Evolutionary conservation across 257 asterid species (phyloP).

Genomic region (Salvia hispanica): DNA sequence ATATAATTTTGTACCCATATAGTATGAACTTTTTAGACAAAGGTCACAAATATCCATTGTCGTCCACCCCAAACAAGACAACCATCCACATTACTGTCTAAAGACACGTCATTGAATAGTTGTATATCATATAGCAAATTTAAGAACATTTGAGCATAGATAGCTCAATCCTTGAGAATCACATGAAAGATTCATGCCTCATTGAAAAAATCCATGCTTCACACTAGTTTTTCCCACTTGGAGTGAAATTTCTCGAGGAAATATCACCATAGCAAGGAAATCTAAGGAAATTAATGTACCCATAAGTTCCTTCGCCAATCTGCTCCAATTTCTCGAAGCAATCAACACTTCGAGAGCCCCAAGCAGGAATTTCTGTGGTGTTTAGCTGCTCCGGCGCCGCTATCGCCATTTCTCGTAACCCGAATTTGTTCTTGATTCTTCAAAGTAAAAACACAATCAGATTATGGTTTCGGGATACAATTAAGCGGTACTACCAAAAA

Average conservation of each 20-base stretch:
- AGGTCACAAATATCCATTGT: background rate
- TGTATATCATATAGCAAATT: background rate
- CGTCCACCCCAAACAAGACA: slow-evolving; percentile 3
- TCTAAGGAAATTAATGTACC: slow-evolving; percentile 41
- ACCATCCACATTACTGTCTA: background rate
- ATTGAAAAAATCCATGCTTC: slow-evolving; percentile 8
- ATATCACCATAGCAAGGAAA: slow-evolving; percentile 3
- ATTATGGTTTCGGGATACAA: background rate
- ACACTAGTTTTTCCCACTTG: background rate
- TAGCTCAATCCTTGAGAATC: slow-evolving; percentile 5
- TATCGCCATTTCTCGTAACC: slow-evolving; percentile 51
- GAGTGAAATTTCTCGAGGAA: background rate
- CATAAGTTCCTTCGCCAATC: slow-evolving; percentile 96
- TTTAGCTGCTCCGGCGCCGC: slow-evolving; percentile 82
- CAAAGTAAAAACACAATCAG: slow-evolving; percentile 11
- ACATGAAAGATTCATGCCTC: slow-evolving; percentile 1
- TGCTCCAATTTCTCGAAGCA: slow-evolving; percentile 94
- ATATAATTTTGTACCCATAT: background rate
- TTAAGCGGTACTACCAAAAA: background rate
- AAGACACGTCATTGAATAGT: background rate
- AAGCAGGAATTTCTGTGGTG: slow-evolving; percentile 58
- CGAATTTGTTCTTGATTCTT: slow-evolving; percentile 10
- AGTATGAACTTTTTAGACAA: background rate
- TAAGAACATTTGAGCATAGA: slow-evolving; percentile 11
- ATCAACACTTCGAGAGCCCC: slow-evolving; percentile 90